A percentile compares a stretch with the other conserved stretches of the same genome.
These are phyloP conservation scores for Simplicillium aogashimaense DNA, from an alignment of 2,329 filamentous ascomycete species.

Conservation along the genomic window DNA sequence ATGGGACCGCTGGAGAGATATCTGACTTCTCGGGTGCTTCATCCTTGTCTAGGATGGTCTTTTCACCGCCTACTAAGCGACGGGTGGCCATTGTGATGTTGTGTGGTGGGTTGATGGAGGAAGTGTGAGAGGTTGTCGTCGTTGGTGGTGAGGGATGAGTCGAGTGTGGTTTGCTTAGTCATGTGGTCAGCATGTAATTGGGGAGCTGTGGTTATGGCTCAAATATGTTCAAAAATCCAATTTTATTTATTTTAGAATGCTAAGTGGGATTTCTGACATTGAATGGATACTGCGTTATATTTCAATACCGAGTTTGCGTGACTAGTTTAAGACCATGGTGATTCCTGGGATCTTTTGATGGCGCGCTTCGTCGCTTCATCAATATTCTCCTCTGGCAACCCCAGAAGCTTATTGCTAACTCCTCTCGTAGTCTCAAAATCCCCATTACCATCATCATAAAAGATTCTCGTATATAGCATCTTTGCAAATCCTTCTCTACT, in stretches of 20 bases:
- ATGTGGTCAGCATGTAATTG: too few relatives aligned
- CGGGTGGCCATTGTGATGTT: conserved; percentile 54
- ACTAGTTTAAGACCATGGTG: too few relatives aligned
- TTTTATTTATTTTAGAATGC: background rate
- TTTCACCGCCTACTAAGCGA: conserved; percentile 55
- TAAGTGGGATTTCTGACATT: background rate
- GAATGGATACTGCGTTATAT: background rate
- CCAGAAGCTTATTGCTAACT: background rate
- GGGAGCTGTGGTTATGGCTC: too few relatives aligned
- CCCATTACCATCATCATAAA: background rate
- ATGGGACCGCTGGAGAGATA: conserved; percentile 74
- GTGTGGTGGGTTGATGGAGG: conserved; percentile 5
- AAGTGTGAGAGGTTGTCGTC: too few relatives aligned
- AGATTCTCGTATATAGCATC: background rate
- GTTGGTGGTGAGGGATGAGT: too few relatives aligned
- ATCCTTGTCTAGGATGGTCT: conserved; percentile 54
- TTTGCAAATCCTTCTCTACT: background rate
- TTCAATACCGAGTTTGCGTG: background rate
- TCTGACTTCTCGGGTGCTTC: conserved; percentile 51
- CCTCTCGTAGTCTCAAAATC: background rate
- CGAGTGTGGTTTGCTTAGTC: too few relatives aligned
- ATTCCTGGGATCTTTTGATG: too few relatives aligned
- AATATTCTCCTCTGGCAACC: background rate
- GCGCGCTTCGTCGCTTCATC: background rate
- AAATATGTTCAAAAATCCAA: background rate